Percentiles rank a stretch among this genome's conserved stretches.
phyloP scores from a whole-genome alignment of 257 asterid genomes.

The Solanum stenotomum region DNA sequence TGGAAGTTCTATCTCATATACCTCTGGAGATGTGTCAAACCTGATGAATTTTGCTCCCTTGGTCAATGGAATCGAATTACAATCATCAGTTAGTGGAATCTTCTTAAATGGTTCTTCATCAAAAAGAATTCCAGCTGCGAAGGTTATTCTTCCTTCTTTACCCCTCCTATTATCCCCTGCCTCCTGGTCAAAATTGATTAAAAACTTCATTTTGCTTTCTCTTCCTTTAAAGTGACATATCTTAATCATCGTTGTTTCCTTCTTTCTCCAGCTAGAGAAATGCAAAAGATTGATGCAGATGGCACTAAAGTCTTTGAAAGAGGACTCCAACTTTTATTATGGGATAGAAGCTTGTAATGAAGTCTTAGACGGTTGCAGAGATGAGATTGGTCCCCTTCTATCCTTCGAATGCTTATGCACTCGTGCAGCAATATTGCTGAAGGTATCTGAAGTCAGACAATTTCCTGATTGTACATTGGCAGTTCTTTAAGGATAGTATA shows the following conservation, averaged over 20 bases:
- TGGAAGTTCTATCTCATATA: slow-evolving; percentile 53
- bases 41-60: slow-evolving; percentile 45
- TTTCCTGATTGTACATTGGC: not conserved
- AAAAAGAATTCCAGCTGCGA: slow-evolving; percentile 33
- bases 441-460: slow-evolving; percentile 34
- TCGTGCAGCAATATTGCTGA: slow-evolving; percentile 86
- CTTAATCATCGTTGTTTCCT: not conserved
- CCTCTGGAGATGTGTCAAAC: slow-evolving; percentile 54
- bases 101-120: slow-evolving; percentile 33
- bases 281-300: slow-evolving; percentile 70
- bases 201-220: slow-evolving; percentile 1
- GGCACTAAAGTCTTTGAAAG: slow-evolving; percentile 61
- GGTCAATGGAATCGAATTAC: slow-evolving; percentile 36
- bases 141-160: slow-evolving; percentile 32
- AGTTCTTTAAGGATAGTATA: not conserved
- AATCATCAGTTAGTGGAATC: slow-evolving; percentile 33
- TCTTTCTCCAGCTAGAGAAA: slow-evolving; percentile 46
- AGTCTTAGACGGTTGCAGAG: slow-evolving; percentile 67
- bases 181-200: not conserved
- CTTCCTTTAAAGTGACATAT: not conserved
- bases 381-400: slow-evolving; percentile 53
- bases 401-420: slow-evolving; percentile 71
- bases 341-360: slow-evolving; percentile 95
- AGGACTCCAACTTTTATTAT: slow-evolving; percentile 45
- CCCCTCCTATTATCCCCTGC: slow-evolving; percentile 1